Percentiles rank a stretch among this genome's conserved stretches.
These are phyloP conservation scores for Fraxinus floribunda DNA, from an alignment of 305 asterid genomes.

Conservation along the genomic window DNA sequence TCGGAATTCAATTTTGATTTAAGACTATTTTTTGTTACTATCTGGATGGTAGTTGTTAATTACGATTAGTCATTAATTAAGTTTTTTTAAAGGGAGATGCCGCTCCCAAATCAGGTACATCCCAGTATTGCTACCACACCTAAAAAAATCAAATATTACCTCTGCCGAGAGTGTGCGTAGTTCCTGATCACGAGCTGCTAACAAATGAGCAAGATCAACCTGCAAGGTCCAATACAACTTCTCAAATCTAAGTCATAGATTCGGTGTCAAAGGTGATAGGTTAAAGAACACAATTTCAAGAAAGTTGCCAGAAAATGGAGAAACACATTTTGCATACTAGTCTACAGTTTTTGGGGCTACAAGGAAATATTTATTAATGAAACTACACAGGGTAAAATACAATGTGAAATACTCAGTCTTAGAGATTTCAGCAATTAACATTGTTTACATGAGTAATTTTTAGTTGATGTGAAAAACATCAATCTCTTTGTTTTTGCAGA, in stretches of 20 bases:
- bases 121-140: background rate
- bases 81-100: background rate
- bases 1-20: background rate
- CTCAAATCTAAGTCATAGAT: slow-evolving; percentile 12
- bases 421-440: background rate
- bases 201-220: slow-evolving; percentile 96
- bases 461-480: slow-evolving; percentile 10
- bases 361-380: slow-evolving; percentile 8
- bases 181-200: slow-evolving; percentile 98
- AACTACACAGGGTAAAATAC: slow-evolving; percentile 13
- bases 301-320: slow-evolving; percentile 8
- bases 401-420: background rate
- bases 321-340: slow-evolving; percentile 1
- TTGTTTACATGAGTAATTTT: background rate
- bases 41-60: background rate
- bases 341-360: background rate
- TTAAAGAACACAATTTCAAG: slow-evolving; percentile 5
- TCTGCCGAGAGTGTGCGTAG: slow-evolving; percentile 93
- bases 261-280: slow-evolving; percentile 17
- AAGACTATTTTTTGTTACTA: background rate
- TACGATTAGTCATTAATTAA: background rate
- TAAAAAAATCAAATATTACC: slow-evolving; percentile 44
- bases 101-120: background rate
- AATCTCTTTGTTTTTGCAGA: slow-evolving; percentile 4
- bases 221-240: slow-evolving; percentile 36